Evolutionary conservation across 306 rosid genomes (phyloP).

Genomic region (Senna siamea): DNA sequence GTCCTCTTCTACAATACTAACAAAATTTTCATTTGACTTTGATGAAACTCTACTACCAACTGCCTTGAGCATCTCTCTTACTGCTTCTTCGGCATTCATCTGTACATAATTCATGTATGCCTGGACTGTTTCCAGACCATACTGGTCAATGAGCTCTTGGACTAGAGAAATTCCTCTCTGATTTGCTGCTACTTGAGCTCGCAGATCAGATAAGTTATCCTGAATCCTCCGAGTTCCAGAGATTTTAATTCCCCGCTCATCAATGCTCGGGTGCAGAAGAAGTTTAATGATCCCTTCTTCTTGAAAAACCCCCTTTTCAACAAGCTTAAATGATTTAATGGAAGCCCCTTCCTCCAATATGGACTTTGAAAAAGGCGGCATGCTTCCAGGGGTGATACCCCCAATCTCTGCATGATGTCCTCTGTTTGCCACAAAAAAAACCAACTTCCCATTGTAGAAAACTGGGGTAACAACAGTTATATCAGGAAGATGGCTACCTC

Average conservation of each 20-base stretch:
- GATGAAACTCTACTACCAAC: slow-evolving; percentile 39
- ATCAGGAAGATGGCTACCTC: slow-evolving; percentile 98
- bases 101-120: slow-evolving; percentile 94
- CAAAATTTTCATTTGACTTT: not conserved
- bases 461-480: slow-evolving; percentile 93
- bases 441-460: slow-evolving; percentile 68
- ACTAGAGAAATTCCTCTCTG: slow-evolving; percentile 72
- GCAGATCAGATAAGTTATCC: slow-evolving; percentile 94
- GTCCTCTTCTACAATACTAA: slow-evolving; percentile 79
- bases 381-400: slow-evolving; percentile 94
- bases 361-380: slow-evolving; percentile 92
- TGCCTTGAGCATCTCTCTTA: slow-evolving; percentile 89
- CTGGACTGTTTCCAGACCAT: slow-evolving; percentile 83
- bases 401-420: slow-evolving; percentile 98
- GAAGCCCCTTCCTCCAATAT: slow-evolving; percentile 96
- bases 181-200: slow-evolving; percentile 93
- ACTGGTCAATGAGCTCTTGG: slow-evolving; percentile 80
- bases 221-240: slow-evolving; percentile 86
- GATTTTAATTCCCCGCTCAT: slow-evolving; percentile 51
- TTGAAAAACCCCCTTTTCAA: slow-evolving; percentile 77
- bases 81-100: slow-evolving; percentile 90
- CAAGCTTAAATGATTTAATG: slow-evolving; percentile 90
- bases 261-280: slow-evolving; percentile 66
- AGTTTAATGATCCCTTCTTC: slow-evolving; percentile 79
- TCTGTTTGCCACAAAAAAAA: slow-evolving; percentile 89